A percentile compares a stretch with the other conserved stretches of the same genome.
Evolutionary conservation across 176 grass and related monocot genomes (phyloP).

Genomic region (Oryza rufipogon): DNA sequence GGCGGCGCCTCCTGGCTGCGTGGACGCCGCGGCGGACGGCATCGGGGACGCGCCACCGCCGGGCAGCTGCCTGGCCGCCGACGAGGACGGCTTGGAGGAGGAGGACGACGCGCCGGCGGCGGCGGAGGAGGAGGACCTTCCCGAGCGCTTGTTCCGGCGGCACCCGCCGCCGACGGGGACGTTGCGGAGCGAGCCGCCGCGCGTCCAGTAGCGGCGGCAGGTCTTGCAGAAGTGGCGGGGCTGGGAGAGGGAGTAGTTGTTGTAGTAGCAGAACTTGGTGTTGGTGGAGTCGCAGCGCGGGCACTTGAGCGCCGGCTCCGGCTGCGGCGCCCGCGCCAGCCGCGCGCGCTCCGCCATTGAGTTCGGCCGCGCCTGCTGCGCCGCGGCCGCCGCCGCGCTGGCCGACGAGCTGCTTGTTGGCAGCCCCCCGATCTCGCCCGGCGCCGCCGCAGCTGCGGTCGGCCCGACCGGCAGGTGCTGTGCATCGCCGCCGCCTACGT

Average conservation of each 20-base stretch:
- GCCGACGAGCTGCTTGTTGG: constrained; percentile 53
- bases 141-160: constrained; percentile 86
- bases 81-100: constrained; percentile 49
- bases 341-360: constrained; percentile 81
- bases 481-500: constrained; percentile 43
- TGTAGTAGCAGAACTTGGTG: constrained; percentile 99
- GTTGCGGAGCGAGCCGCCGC: constrained; percentile 82
- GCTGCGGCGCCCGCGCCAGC: constrained; percentile 67
- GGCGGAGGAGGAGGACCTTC: constrained; percentile 48
- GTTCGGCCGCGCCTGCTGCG: constrained; percentile 40
- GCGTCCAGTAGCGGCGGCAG: constrained; percentile 98
- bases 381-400: constrained; percentile 4
- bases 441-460: not conserved
- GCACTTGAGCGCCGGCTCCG: constrained; percentile 83
- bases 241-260: constrained; percentile 93
- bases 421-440: constrained; percentile 25
- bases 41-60: constrained; percentile 27
- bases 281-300: constrained; percentile 93
- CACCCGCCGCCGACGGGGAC: constrained; percentile 89
- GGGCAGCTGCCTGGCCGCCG: constrained; percentile 9
- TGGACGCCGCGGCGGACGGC: constrained; percentile 24
- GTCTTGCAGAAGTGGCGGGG: constrained; percentile 97
- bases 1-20: not conserved
- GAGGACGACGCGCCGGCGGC: constrained; percentile 48
- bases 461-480: constrained; percentile 40